A percentile compares a stretch with the other conserved stretches of the same genome.
Evolutionary conservation across 1,284 basidiomycete species (phyloP).

Genomic region (Leccinum griseonigrum): DNA sequence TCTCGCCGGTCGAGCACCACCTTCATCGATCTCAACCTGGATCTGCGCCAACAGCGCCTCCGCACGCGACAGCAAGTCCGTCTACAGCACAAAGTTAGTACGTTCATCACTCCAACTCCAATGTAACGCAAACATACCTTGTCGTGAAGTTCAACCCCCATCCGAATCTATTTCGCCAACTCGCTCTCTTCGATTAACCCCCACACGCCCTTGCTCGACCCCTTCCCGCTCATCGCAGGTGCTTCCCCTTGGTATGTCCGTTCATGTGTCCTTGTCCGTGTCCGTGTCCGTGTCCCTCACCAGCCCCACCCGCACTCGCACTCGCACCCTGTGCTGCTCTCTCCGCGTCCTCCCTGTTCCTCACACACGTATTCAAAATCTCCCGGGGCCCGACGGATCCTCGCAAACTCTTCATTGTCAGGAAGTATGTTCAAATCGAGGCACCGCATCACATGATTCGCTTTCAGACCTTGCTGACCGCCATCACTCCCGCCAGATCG

Average conservation of each 20-base stretch:
- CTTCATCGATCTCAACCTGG: constrained; percentile 25
- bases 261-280: background rate
- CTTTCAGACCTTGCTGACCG: constrained; percentile 84
- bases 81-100: constrained; percentile 4
- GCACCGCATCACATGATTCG: constrained; percentile 85
- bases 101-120: too few relatives aligned
- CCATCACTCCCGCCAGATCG: constrained; percentile 91
- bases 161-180: constrained; percentile 64
- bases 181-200: constrained; percentile 80
- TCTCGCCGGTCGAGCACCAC: constrained; percentile 23
- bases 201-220: constrained; percentile 62
- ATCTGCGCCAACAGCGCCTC: constrained; percentile 47
- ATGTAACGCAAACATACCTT: constrained; percentile 42
- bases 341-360: constrained; percentile 87
- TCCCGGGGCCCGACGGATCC: constrained; percentile 61
- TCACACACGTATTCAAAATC: constrained; percentile 79
- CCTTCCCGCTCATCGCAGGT: constrained; percentile 32
- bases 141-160: constrained; percentile 48
- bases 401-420: constrained; percentile 85
- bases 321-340: constrained; percentile 25
- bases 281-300: background rate
- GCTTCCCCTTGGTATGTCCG: constrained; percentile 7
- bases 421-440: constrained; percentile 92
- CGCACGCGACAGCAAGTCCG: constrained; percentile 38
- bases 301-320: constrained; percentile 3